Conservation (phyloP, 495 filamentous ascomycete genomes). For the Penicillium cosmopolitanum region DNA sequence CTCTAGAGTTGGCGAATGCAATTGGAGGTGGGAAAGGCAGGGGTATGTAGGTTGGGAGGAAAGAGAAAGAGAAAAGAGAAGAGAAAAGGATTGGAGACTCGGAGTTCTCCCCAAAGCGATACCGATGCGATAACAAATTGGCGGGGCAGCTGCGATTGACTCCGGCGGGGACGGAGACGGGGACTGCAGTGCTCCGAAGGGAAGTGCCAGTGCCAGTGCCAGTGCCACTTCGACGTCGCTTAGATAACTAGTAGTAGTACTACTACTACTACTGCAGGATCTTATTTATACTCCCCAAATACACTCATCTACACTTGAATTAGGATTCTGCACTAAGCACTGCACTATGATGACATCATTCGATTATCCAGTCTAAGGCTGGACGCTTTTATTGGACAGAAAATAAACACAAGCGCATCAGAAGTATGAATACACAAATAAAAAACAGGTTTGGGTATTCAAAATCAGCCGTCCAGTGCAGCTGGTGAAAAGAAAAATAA, state of each 20-base stretch:
- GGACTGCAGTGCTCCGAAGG: slow-evolving; percentile 36
- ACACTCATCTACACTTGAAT: neutral
- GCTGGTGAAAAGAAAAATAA: neutral
- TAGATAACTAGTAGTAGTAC: neutral
- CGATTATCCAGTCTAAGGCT: neutral
- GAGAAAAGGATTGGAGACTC: neutral
- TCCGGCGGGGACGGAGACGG: slow-evolving; percentile 22
- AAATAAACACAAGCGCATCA: slow-evolving; percentile 1
- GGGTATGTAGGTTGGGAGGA: neutral
- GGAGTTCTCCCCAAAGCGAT: neutral
- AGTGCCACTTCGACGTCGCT: neutral
- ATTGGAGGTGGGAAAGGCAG: neutral
- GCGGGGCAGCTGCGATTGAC: slow-evolving; percentile 28
- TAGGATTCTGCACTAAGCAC: neutral
- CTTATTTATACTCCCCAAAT: neutral
- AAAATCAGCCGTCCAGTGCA: slow-evolving; percentile 3
- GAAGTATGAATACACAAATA: slow-evolving; percentile 11
- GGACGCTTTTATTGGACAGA: slow-evolving; percentile 12
- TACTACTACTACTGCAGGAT: too few species aligned
- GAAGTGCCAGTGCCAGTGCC: neutral
- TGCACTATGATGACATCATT: slow-evolving; percentile 18
- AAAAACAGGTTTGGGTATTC: slow-evolving; percentile 6
- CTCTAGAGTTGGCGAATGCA: slow-evolving; percentile 1
- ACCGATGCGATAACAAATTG: slow-evolving; percentile 24
- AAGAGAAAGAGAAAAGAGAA: neutral